Evolutionary conservation across 805 yeast genomes (phyloP), one percentile per base, ranked within the genome.

Genomic region (Schwanniomyces sp.): DNA sequence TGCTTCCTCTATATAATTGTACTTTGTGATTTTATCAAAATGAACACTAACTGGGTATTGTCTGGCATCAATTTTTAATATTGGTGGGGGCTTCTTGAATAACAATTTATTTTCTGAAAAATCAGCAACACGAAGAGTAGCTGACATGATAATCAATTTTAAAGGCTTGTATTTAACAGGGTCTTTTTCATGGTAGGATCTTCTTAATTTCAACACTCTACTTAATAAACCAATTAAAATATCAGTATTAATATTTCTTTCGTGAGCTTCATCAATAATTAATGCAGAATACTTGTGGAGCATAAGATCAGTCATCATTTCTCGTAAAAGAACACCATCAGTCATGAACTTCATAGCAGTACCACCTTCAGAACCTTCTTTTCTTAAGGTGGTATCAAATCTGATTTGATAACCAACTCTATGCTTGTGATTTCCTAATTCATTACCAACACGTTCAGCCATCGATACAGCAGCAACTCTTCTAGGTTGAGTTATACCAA

Each of bases 211-310:
- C 50, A 90, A 80, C 14, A 91, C 86, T 56, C 99, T 82, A 61
- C 96, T 89, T 44, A 94, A 72, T 86, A 94, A 87, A 41, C 99
- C 99, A 52, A 94, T 91, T 47, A 94, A 74, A 41, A 94, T 92
- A 68, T 94, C 99, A 0, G 99, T 94, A 62, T 94, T 94, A 51
- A 92, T 84, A 62, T 91, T 92, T 64, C 99, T 81, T 66, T 94
- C 99, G 65, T 94, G 99, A 0, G 99, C 99, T 68, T 94, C 99
- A 72, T 94, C 99, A 49, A 94, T 88, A 25, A 95, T 79, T 40
- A 94, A 78, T 0, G 88, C 85, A 0, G 97, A 91, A 63, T 94
- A 94, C 59, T 87, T 88, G 30, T 81, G 76, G 43, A 95, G 72
- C 52, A 86, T 69, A 50, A 94, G 86, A 60, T 94, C 99, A 0